phyloP scores from a whole-genome alignment of 1,284 basidiomycete species.

The Fomes fomentarius region DNA sequence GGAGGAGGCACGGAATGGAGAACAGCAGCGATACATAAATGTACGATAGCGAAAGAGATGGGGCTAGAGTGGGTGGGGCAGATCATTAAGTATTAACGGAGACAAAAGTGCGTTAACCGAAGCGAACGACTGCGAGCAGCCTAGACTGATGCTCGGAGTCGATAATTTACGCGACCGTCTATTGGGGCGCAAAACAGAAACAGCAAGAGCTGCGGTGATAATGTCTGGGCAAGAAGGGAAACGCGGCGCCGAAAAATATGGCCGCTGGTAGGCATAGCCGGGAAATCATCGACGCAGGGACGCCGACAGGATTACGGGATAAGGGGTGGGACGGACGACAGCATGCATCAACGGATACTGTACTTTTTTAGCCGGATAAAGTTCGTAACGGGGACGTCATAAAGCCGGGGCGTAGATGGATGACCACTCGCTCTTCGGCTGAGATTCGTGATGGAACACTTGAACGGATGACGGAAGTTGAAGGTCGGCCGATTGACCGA shows the following conservation, averaged over 20 bases:
- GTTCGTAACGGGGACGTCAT: neutral
- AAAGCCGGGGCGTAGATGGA: neutral
- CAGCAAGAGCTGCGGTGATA: neutral
- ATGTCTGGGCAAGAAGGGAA: neutral
- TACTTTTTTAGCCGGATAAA: too few species aligned
- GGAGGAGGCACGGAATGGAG: neutral
- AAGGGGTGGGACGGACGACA: neutral
- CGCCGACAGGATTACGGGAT: neutral
- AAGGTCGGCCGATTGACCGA: neutral
- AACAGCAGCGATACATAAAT: conserved; percentile 7
- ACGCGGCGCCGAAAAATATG: conserved; percentile 24
- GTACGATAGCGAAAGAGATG: conserved; percentile 11
- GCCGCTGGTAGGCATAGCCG: conserved; percentile 5
- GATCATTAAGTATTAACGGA: neutral
- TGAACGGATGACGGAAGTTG: neutral
- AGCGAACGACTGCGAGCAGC: conserved; percentile 21
- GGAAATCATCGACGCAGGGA: neutral
- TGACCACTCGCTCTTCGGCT: neutral
- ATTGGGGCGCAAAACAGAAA: conserved; percentile 7
- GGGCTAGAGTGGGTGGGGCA: conserved; percentile 3
- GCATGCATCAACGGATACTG: conserved; percentile 4
- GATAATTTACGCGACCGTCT: conserved; percentile 22
- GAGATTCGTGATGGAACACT: neutral
- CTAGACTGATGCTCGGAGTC: conserved; percentile 16
- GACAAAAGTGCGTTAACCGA: conserved; percentile 12